These are phyloP conservation scores for Fusarium pseudograminearum DNA, from an alignment of 2,329 filamentous ascomycete species.

Conservation along the genomic window DNA sequence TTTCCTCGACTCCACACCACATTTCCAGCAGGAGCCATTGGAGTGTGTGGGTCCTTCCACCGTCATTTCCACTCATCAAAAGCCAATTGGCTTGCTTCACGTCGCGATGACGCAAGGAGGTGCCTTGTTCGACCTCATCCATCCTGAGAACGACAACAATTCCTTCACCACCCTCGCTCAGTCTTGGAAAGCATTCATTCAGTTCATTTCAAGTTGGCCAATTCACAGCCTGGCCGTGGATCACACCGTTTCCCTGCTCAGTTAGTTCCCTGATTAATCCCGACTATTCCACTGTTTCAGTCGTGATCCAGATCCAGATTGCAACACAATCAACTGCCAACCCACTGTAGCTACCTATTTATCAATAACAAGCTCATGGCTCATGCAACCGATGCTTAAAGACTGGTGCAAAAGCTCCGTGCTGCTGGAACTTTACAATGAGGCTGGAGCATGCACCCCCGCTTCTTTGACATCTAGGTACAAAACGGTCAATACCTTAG, in stretches of 20 bases:
- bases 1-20: conserved; percentile 36
- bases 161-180: conserved; percentile 25
- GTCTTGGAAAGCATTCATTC: conserved; percentile 15
- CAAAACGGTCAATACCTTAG: neutral
- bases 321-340: neutral
- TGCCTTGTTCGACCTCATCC: conserved; percentile 32
- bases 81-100: conserved; percentile 38
- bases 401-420: conserved; percentile 35
- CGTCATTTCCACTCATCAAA: conserved; percentile 41
- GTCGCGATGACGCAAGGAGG: conserved; percentile 46
- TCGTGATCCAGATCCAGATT: conserved; percentile 6
- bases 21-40: conserved; percentile 31
- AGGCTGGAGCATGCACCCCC: conserved; percentile 22
- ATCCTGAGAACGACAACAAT: conserved; percentile 27
- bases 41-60: conserved; percentile 28
- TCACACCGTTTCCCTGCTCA: conserved; percentile 19
- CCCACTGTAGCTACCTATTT: neutral
- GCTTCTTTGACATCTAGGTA: conserved; percentile 10
- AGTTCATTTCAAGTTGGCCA: neutral
- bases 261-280: conserved; percentile 20
- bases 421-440: conserved; percentile 13
- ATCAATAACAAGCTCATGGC: conserved; percentile 13
- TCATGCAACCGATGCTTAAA: conserved; percentile 3
- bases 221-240: neutral
- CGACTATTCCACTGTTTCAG: conserved; percentile 26